Conservation (phyloP, 169 alveolate species). For the Plasmodium gaboni region DNA sequence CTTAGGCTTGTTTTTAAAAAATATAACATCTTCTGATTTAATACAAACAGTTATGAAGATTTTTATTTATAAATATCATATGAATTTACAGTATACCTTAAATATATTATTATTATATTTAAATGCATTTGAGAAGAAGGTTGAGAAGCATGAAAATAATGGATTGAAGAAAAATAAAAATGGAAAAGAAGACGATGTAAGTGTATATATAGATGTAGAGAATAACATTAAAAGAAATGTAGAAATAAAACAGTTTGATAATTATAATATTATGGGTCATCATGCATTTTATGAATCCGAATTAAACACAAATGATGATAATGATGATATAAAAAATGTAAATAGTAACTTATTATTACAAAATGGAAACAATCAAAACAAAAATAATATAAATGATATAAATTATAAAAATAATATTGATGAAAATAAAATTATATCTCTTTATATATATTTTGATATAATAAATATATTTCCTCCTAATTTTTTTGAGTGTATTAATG, state of each 20-base stretch:
- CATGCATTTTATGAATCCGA: too few species aligned
- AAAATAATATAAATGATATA: too few species aligned
- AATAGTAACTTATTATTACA: background rate
- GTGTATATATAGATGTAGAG: background rate
- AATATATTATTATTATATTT: constrained; percentile 31
- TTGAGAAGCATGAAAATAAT: background rate
- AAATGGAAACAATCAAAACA: background rate
- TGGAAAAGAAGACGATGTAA: background rate
- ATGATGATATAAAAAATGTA: background rate
- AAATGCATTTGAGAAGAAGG: constrained; percentile 36
- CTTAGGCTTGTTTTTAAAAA: constrained; percentile 10
- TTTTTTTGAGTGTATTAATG: constrained; percentile 1
- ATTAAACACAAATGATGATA: background rate
- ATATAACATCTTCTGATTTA: constrained; percentile 30
- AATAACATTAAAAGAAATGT: background rate
- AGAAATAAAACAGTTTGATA: background rate
- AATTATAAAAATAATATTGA: background rate
- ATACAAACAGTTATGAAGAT: constrained; percentile 5
- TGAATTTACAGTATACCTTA: constrained; percentile 42
- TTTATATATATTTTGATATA: constrained; percentile 52
- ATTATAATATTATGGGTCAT: too few species aligned
- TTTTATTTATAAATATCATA: constrained; percentile 18
- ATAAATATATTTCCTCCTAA: constrained; percentile 26
- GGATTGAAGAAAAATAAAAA: background rate
- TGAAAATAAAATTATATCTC: constrained; percentile 42